Base-by-base conservation (phyloP, 75 land plant species). In the Isoetes taiwanensis region DNA sequence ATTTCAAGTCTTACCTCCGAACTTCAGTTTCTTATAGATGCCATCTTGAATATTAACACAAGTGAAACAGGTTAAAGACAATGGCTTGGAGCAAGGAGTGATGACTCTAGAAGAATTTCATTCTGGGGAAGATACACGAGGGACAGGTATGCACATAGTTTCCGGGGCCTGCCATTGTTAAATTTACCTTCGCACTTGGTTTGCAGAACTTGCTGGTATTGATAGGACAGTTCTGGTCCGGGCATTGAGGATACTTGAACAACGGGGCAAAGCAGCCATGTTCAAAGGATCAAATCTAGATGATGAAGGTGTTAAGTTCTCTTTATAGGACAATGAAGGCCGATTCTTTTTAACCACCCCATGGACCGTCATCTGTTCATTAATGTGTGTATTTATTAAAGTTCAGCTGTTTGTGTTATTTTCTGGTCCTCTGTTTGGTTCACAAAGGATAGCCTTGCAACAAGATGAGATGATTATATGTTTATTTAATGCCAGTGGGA, bases 51-150 rank as follows among this genome's bases (percentile, higher is more conserved):
- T n/a, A n/a, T n/a, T n/a, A n/a, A n/a, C n/a, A n/a, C n/a, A 33
- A 2, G 25, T 37, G 12, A 14, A 9, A 26, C 48, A 93, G 98
- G 98, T 75, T 26, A 78, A 55, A 40, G 90, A 94, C 20, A 81
- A 94, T 74, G 99, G 90, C 0, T 64, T 94, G 29, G 99, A 89
- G 69, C 80, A 84, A 38, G 59, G 73, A 43, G 87, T 94, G 23
- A 79, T 88, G 81, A 94, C 96, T 1, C 69, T 94, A 35, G 99
- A 94, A 62, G 99, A 94, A 69, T 81, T 94, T 39, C 80, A 81
- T 1, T 66, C 74, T 25, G 99, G 99, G 41, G 77, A 76, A 70
- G 99, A 94, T 66, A 78, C 96, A 38, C 76, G 81, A 56, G 96
- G 90, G 33, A 84, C 96, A 78, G 99, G 99, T 84, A 72, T 34